Evolutionary conservation across 352 stramenopile genomes (phyloP), one percentile per base, ranked within the genome.

Genomic region (Globisporangium uncinulatum): DNA sequence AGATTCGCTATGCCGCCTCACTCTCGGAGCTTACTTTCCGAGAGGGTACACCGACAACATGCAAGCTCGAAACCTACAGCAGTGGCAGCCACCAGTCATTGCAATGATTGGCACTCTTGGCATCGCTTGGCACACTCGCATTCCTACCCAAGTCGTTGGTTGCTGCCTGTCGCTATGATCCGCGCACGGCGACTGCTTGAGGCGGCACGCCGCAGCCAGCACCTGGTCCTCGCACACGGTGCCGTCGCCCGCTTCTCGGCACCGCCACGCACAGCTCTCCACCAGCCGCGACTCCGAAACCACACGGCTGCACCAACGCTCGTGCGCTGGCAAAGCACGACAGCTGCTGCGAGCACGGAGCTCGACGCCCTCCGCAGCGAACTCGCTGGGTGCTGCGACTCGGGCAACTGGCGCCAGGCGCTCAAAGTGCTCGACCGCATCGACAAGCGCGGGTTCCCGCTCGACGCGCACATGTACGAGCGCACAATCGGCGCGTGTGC

Each of bases 381-480:
- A 29, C 61, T 92, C 19, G 65, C 78, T 31, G 41, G 59, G 11
- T 88, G 63, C 45, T 66, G 77, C 21, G 79, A 89, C 36, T 81
- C 51, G 1, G 82, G 82, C 66, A 83, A 89, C 63, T 92, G 74
- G 73, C 82, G 79, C 54, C 65, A 85, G 49, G 82, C 82, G 42
- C 76, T 92, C 55, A 85, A 88, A 59, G 62, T 92, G 52, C 62
- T 92, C 48, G 82, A 92, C 56, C 67, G 63, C 31, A 73, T 87
- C 31, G 82, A 92, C 68, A 79, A 82, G 58, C 62, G 76, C 29
- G 67, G 70, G 11, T 72, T 76, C 32, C 42, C 64, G 14, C 66
- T 92, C 46, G 78, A 92, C 43, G 48, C 82, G 10, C 63, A 62
- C 24, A 88, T 91, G 82, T 94, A 94, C 62, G 84, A 94, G 57